phyloP scores from a whole-genome alignment of 352 stramenopile species.

The Paralagenidium karlingii region DNA sequence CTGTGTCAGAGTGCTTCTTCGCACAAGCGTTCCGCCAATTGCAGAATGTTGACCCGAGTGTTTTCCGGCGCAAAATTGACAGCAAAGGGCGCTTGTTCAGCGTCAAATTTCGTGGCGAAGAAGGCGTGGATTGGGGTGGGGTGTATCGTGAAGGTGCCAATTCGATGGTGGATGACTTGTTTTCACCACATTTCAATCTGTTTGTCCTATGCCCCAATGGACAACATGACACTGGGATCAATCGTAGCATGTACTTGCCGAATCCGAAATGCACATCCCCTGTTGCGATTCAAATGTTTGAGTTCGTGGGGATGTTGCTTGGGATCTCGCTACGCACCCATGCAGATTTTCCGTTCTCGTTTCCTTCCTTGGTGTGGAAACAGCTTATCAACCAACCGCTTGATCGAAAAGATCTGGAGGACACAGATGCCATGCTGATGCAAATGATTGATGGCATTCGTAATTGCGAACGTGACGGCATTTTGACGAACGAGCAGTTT shows the following conservation, averaged over 20 bases:
- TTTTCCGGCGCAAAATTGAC: slow-evolving; percentile 83
- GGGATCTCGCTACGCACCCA: slow-evolving; percentile 89
- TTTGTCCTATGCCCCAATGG: slow-evolving; percentile 81
- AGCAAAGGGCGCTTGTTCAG: slow-evolving; percentile 81
- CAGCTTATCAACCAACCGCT: slow-evolving; percentile 75
- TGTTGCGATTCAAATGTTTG: slow-evolving; percentile 85
- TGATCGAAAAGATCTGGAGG: slow-evolving; percentile 72
- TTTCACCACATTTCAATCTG: slow-evolving; percentile 71
- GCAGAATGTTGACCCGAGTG: slow-evolving; percentile 60
- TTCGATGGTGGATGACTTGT: slow-evolving; percentile 84
- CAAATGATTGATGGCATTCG: slow-evolving; percentile 83
- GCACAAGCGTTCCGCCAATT: slow-evolving; percentile 89
- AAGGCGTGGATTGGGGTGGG: slow-evolving; percentile 83
- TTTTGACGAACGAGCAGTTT: slow-evolving; percentile 70
- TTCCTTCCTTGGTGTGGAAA: slow-evolving; percentile 92
- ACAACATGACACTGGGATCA: slow-evolving; percentile 76
- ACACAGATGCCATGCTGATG: slow-evolving; percentile 81
- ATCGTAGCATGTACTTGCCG: slow-evolving; percentile 79
- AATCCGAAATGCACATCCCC: slow-evolving; percentile 83
- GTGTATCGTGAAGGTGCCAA: slow-evolving; percentile 82
- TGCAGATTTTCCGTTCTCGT: slow-evolving; percentile 86
- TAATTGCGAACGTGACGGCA: slow-evolving; percentile 69
- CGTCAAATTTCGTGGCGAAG: slow-evolving; percentile 83
- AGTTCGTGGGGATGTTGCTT: slow-evolving; percentile 90
- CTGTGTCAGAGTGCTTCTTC: slow-evolving; percentile 88